Evolutionary conservation across 2,329 filamentous ascomycete species (phyloP).

Genomic region (Huntiella decipiens): DNA sequence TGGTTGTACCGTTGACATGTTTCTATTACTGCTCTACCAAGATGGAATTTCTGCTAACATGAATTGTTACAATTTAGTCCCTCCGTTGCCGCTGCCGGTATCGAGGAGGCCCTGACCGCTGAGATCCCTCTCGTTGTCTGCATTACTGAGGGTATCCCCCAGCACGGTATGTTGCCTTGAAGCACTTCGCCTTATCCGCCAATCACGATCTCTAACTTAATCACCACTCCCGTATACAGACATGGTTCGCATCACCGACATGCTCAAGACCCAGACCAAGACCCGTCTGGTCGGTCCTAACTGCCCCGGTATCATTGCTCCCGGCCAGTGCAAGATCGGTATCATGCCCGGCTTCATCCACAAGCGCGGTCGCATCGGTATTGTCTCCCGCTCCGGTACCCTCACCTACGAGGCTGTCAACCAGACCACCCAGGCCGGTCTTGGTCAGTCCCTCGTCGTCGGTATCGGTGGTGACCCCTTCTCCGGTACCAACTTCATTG

Average conservation of each 20-base stretch:
- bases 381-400: constrained; percentile 94
- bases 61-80: constrained; percentile 35
- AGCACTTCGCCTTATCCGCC: constrained; percentile 9
- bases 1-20: background rate
- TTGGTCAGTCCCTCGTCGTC: constrained; percentile 94
- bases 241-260: constrained; percentile 97
- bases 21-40: background rate
- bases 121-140: constrained; percentile 92
- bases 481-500: constrained; percentile 98
- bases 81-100: constrained; percentile 78
- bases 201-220: background rate
- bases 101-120: constrained; percentile 85
- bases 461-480: constrained; percentile 98
- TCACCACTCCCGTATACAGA: constrained; percentile 30
- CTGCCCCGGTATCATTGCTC: constrained; percentile 91
- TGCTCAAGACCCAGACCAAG: constrained; percentile 94
- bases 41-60: background rate
- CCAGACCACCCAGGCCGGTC: constrained; percentile 91
- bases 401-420: constrained; percentile 99
- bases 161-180: constrained; percentile 51
- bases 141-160: constrained; percentile 94
- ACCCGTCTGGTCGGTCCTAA: constrained; percentile 93
- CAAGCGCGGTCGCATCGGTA: constrained; percentile 96
- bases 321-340: constrained; percentile 97
- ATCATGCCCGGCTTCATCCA: constrained; percentile 99